Evolutionary conservation across 1,284 basidiomycete genomes (phyloP), one percentile per base, ranked within the genome.

Genomic region (Thelephora terrestris): DNA sequence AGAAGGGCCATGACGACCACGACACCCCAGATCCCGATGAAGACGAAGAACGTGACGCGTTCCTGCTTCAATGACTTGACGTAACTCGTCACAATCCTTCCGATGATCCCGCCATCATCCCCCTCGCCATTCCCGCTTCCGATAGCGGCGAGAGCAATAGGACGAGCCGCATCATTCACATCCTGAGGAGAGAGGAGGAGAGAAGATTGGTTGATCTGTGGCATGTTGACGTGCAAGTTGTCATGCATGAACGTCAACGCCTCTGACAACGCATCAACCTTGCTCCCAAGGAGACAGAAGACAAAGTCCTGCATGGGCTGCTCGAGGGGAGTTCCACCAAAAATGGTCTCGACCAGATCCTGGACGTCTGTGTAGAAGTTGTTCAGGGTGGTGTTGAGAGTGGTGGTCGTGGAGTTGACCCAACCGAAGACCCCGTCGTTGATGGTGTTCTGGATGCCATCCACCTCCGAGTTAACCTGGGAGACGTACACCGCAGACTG

Each of bases 191-290:
- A 87, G 43, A 97, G 74, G 38, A 91, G 71, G 48, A 98, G 79
- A 35, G 85, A 75, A 49, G 76, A 75, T 44, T 82, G 67, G 49
- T 87, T 82, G 36, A 96, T 75, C 32, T 73, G 74, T 0, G 89
- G 83, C 46, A 97, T 76, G 54, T 87, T 70, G 54, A 96, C 74
- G 43, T 80, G 70, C 35, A 94, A 81, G 63, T 95, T 92, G 54
- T 92, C 71, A 57, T 94, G 85, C 52, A 98, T 72, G 78, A 95
- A 98, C 0, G 91, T 96, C 45, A 98, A 71, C 7, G 88, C 93
- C 18, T 80, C 75, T 64, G 94, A 89, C 57, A 99, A 75, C 6
- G 83, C 87, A 49, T 80, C 72, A 44, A 98, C 82, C 63, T 99
- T 99, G 51, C 77, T 78, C 5, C 94, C 93, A 54, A 98, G 75